These are phyloP conservation scores for Aspergillus sergii DNA, from an alignment of 2,329 filamentous ascomycete genomes.

Conservation along the genomic window DNA sequence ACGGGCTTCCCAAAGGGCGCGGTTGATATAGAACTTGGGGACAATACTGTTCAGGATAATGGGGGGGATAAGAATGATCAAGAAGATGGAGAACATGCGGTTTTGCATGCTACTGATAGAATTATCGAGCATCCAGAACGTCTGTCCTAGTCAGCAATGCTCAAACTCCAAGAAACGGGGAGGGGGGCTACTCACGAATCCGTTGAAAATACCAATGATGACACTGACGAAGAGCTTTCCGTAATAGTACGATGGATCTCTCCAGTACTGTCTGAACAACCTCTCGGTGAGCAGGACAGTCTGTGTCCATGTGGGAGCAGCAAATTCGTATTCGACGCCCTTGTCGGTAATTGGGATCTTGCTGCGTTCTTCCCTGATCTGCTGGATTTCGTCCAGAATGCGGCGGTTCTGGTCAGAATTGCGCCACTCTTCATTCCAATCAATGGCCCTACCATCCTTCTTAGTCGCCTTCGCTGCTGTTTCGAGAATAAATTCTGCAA, in stretches of 20 bases:
- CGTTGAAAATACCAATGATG: constrained; percentile 75
- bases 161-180: not conserved
- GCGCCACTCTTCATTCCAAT: constrained; percentile 78
- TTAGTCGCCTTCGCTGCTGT: constrained; percentile 62
- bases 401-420: constrained; percentile 63
- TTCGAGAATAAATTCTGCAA: constrained; percentile 68
- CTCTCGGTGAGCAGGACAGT: constrained; percentile 68
- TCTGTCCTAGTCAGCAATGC: constrained; percentile 36
- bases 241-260: constrained; percentile 75
- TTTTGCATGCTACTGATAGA: constrained; percentile 71
- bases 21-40: constrained; percentile 76
- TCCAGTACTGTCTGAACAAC: constrained; percentile 73
- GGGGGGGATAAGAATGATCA: constrained; percentile 68
- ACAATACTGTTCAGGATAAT: constrained; percentile 73
- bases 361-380: constrained; percentile 61
- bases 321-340: constrained; percentile 59
- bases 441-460: constrained; percentile 58
- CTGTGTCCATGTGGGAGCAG: constrained; percentile 65
- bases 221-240: constrained; percentile 73
- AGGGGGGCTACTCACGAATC: constrained; percentile 51
- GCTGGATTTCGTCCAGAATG: constrained; percentile 66
- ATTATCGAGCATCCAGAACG: constrained; percentile 71
- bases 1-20: constrained; percentile 71
- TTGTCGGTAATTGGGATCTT: constrained; percentile 49
- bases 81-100: constrained; percentile 73